Evolutionary conservation across 1,284 basidiomycete genomes (phyloP).

Genomic region (Gomphus bonarii): DNA sequence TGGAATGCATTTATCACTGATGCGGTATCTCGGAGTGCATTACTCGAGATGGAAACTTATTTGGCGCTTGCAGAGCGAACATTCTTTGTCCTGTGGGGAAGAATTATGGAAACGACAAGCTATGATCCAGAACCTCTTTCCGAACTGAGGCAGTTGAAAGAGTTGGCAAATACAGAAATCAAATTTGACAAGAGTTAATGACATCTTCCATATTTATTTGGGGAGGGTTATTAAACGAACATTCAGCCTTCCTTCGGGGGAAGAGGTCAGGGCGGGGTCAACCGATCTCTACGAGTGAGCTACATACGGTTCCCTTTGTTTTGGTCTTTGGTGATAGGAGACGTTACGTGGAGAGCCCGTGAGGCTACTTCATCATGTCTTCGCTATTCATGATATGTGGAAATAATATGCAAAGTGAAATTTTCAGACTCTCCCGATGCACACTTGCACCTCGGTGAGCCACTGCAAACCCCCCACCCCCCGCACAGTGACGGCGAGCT

Average conservation of each 20-base stretch:
- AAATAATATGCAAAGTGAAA: too few relatives aligned
- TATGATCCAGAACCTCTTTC: not conserved
- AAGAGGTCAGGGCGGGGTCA: too few relatives aligned
- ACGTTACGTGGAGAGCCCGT: too few relatives aligned
- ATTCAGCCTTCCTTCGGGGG: not conserved
- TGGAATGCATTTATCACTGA: conserved; percentile 47
- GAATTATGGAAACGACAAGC: not conserved
- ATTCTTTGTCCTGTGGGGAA: not conserved
- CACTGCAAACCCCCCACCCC: too few relatives aligned
- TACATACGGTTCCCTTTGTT: too few relatives aligned
- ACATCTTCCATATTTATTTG: not conserved
- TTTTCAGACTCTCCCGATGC: too few relatives aligned
- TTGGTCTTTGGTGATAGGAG: too few relatives aligned
- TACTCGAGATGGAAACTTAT: not conserved
- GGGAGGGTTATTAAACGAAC: not conserved
- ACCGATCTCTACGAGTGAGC: too few relatives aligned
- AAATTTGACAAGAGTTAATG: not conserved
- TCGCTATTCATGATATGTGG: too few relatives aligned
- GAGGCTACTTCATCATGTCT: too few relatives aligned
- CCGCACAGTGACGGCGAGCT: too few relatives aligned
- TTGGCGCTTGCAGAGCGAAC: not conserved
- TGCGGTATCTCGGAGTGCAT: not conserved
- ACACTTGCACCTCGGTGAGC: too few relatives aligned
- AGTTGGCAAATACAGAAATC: not conserved
- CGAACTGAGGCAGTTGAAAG: not conserved